A percentile compares a stretch with the other conserved stretches of the same genome.
Evolutionary conservation across 1,284 basidiomycete species (phyloP).

Genomic region (Cryptococcus floricola): DNA sequence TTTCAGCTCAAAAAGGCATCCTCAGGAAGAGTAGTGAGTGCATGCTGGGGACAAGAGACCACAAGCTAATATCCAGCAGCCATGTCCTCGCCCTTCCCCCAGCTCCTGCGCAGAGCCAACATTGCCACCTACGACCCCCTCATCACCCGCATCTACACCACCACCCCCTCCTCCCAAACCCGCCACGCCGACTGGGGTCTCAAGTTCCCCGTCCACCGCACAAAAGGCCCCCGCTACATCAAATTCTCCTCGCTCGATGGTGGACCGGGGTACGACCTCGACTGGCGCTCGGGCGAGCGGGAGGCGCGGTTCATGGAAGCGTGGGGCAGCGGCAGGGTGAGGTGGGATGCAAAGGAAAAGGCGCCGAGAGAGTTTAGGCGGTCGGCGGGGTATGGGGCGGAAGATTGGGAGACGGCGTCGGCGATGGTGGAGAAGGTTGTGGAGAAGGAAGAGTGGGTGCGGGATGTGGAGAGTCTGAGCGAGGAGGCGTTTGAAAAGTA

Average conservation of each 20-base stretch:
- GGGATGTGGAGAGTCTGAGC: constrained; percentile 45
- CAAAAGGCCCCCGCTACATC: constrained; percentile 37
- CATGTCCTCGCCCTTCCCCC: constrained; percentile 30
- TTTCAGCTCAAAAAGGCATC: not conserved
- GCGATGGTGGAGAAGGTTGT: not conserved
- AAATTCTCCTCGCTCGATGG: constrained; percentile 38
- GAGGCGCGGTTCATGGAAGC: constrained; percentile 45
- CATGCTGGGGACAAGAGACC: not conserved
- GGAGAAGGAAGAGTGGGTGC: constrained; percentile 17
- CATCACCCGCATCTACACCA: constrained; percentile 47
- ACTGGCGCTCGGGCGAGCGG: constrained; percentile 42
- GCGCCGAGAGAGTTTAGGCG: not conserved
- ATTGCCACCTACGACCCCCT: constrained; percentile 46
- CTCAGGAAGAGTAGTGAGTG: no score
- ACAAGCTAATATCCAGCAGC: not conserved
- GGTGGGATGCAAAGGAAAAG: constrained; percentile 20
- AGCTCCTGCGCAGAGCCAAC: constrained; percentile 40
- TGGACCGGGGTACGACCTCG: constrained; percentile 31
- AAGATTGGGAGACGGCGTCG: not conserved
- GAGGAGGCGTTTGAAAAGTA: constrained; percentile 38
- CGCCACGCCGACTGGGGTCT: constrained; percentile 44
- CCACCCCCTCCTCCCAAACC: constrained; percentile 31
- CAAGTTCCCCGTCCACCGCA: constrained; percentile 38
- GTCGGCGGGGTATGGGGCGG: not conserved
- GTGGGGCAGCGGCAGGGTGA: constrained; percentile 39